Percentiles rank a stretch among this genome's conserved stretches.
Conservation (phyloP, 2,329 filamentous ascomycete genomes). For the Sporothrix protearum region DNA sequence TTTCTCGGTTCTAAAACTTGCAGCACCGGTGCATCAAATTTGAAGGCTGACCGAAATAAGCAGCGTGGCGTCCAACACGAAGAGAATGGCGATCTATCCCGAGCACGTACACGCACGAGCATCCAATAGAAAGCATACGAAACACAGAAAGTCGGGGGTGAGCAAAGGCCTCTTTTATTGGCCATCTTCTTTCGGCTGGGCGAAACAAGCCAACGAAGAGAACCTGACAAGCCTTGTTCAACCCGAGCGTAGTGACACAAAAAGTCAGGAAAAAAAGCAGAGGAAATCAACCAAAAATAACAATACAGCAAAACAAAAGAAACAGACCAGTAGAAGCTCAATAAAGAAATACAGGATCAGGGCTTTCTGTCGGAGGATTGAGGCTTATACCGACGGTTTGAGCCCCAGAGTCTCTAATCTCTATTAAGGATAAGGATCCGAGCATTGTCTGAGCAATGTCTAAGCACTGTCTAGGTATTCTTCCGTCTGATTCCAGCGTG, state of each 20-base stretch:
- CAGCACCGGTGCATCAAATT: neutral
- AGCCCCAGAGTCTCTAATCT: neutral
- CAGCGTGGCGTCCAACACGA: neutral
- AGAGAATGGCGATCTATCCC: neutral
- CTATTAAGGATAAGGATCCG: neutral
- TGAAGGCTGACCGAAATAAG: slow-evolving; percentile 12
- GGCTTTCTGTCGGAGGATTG: neutral
- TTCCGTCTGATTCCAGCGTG: neutral
- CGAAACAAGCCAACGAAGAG: neutral
- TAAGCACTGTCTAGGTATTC: neutral
- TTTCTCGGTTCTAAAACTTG: neutral
- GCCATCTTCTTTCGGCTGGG: neutral
- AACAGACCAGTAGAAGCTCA: neutral
- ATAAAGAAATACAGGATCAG: neutral
- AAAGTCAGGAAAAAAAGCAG: neutral
- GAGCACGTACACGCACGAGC: neutral
- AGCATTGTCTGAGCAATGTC: neutral
- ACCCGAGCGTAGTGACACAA: neutral
- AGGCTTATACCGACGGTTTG: neutral
- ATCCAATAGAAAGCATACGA: neutral
- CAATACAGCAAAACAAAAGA: neutral
- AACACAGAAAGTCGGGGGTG: neutral
- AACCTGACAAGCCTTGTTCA: slow-evolving; percentile 4
- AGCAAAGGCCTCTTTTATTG: neutral
- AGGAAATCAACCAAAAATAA: neutral